Base-by-base conservation (phyloP, 495 filamentous ascomycete genomes). In the Hypoxylon lenormandii region DNA sequence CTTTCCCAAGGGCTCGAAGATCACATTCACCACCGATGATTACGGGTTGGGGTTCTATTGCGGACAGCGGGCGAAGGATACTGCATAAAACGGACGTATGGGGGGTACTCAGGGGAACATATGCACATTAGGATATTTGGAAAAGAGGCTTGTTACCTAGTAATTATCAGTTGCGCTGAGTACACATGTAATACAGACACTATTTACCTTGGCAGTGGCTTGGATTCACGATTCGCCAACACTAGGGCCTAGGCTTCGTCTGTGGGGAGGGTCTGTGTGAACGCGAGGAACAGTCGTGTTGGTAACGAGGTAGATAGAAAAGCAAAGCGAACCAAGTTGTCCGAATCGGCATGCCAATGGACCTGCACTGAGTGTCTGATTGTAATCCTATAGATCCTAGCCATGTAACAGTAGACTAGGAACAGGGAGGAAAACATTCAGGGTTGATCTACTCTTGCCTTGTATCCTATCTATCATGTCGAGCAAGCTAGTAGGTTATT, bases 1-100 rank as follows among this genome's bases (percentile, higher is more conserved):
- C 70, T 82, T 92, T 74, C 89, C 89, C 64, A 91, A 90, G 80
- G 91, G 90, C n/a, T 79, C 84, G 5, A 91, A 85, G 70, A 91
- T 93, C 73, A 92, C 90, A 0, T 93, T 93, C 62, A 88, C 83
- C 19, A 92, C 89, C 19, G 83, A 86, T 43, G 85, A 83, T 53
- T 91, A 88, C 76, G 90, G 90, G 12, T 79, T 92, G 69, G 90
- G 86, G 4, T 94, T 92, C 72, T 94, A 82, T 73, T 77, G 76
- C 58, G 84, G 83, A n/a, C 81, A 84, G 72, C 64, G 69, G 21
- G 26, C 42, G 30, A 49, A 21, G 49, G 64, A 68, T n/a, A 46
- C 11, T 11, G 69, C 59, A 7, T 72, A 61, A 53, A 42, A 15
- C 21, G n/a, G 23, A 43, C 11, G 42, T 7, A 26, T 2, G 5